These are phyloP conservation scores for Tetradesmus lagerheimii DNA, from an alignment of 139 green algal species.

Conservation along the genomic window DNA sequence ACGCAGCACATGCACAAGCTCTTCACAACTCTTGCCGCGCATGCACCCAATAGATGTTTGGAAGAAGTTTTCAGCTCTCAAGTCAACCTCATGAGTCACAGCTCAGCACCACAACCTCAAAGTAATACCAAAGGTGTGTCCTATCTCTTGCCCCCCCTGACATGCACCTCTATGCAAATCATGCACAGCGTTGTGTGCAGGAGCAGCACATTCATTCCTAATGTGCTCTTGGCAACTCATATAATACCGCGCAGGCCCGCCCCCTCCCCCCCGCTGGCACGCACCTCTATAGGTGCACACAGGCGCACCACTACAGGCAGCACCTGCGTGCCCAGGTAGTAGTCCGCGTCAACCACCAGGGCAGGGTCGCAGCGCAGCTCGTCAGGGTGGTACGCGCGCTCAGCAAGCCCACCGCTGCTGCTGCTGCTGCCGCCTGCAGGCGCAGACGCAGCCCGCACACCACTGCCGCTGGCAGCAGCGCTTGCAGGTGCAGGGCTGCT, in stretches of 20 bases:
- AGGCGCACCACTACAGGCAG: conserved; percentile 95
- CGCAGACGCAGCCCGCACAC: background rate
- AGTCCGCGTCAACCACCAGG: conserved; percentile 87
- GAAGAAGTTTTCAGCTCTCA: too few species aligned
- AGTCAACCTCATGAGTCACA: too few species aligned
- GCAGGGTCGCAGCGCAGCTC: conserved; percentile 77
- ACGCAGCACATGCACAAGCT: too few species aligned
- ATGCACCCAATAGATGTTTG: too few species aligned
- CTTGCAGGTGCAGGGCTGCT: background rate
- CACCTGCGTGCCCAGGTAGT: conserved; percentile 86
- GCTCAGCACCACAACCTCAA: too few species aligned
- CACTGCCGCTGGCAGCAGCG: background rate
- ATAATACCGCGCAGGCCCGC: background rate
- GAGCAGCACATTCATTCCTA: background rate
- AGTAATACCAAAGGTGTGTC: too few species aligned
- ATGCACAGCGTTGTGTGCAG: too few species aligned
- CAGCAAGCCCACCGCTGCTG: conserved; percentile 77
- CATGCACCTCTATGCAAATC: too few species aligned
- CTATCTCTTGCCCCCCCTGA: too few species aligned
- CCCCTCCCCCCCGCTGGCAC: background rate
- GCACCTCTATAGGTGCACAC: conserved; percentile 86
- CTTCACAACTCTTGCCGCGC: too few species aligned
- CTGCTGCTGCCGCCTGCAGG: conserved; percentile 36
- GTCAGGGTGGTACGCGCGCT: conserved; percentile 93
- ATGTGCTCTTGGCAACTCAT: too few species aligned